Percentiles rank a stretch among this genome's conserved stretches.
These are phyloP conservation scores for Arctostaphylos glauca DNA, from an alignment of 148 eudicot genomes.

Conservation along the genomic window DNA sequence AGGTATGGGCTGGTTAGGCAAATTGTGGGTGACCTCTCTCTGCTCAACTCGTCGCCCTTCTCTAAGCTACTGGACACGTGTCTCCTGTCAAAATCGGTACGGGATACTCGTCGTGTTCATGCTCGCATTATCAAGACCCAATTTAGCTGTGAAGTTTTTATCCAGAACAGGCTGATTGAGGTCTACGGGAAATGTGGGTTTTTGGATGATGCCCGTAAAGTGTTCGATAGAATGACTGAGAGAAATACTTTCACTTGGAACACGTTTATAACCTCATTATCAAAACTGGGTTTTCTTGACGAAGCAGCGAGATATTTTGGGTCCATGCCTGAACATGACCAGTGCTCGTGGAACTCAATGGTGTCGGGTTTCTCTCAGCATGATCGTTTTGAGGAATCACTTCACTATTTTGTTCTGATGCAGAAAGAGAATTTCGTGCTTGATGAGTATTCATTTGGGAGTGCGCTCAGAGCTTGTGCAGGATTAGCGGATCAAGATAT, in stretches of 20 bases:
- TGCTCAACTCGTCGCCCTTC: conserved; percentile 60
- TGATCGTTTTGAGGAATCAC: conserved; percentile 49
- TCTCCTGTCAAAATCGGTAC: conserved; percentile 51
- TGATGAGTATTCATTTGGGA: conserved; percentile 67
- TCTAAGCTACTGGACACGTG: conserved; percentile 60
- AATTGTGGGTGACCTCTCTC: conserved; percentile 25
- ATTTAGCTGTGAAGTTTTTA: conserved; percentile 55
- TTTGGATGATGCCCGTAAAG: conserved; percentile 43
- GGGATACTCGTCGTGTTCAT: conserved; percentile 42
- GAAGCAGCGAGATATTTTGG: conserved; percentile 52
- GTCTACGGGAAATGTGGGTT: conserved; percentile 61
- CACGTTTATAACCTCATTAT: conserved; percentile 44
- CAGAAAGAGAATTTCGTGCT: conserved; percentile 50
- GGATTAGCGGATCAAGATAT: conserved; percentile 47
- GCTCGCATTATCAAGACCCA: conserved; percentile 61
- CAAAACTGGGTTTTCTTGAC: conserved; percentile 45
- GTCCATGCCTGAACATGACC: conserved; percentile 61
- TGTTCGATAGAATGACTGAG: conserved; percentile 69
- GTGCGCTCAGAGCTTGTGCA: conserved; percentile 86
- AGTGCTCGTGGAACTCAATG: conserved; percentile 88
- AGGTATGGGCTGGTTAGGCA: conserved; percentile 40
- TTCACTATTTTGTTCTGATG: conserved; percentile 62
- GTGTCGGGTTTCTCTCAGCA: conserved; percentile 74
- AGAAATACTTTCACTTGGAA: conserved; percentile 67
- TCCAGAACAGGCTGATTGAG: conserved; percentile 71